Conservation (phyloP, 208 protist species). For the Lotmaria passim region DNA sequence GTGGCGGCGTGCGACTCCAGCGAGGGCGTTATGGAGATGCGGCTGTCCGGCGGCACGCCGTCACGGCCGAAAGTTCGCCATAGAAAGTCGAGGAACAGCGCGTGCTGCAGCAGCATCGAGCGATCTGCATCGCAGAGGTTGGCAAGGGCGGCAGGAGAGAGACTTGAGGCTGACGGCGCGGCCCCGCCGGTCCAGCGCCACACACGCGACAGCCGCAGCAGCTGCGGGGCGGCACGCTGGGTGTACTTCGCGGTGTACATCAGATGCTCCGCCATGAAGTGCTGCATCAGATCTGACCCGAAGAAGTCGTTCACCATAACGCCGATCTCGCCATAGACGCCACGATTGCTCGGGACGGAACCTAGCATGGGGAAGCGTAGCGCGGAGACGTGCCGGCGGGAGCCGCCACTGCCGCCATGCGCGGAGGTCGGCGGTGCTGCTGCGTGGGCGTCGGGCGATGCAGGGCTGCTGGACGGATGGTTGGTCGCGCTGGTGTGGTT, state of each 20-base stretch:
- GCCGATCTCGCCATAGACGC: conserved; percentile 37
- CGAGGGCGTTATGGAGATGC: conserved; percentile 34
- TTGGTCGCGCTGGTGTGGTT: background rate
- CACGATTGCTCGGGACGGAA: background rate
- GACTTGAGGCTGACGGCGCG: background rate
- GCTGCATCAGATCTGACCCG: conserved; percentile 45
- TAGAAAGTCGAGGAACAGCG: conserved; percentile 60
- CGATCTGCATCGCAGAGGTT: conserved; percentile 29
- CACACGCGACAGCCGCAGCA: conserved; percentile 58
- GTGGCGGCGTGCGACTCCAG: conserved; percentile 35
- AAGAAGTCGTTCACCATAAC: conserved; percentile 51
- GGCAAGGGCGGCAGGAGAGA: conserved; percentile 7
- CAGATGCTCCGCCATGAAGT: conserved; percentile 81
- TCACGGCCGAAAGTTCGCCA: conserved; percentile 47
- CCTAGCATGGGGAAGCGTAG: conserved; percentile 6
- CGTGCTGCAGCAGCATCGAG: conserved; percentile 34
- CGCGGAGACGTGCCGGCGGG: conserved; percentile 13
- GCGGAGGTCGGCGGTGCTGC: background rate
- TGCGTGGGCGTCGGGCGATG: background rate
- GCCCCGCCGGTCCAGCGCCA: conserved; percentile 45
- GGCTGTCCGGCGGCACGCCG: conserved; percentile 54
- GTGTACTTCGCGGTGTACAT: conserved; percentile 80
- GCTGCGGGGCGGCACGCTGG: conserved; percentile 51
- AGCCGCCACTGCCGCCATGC: background rate
- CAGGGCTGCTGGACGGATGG: background rate